phyloP scores from a whole-genome alignment of 1,139 yeast genomes.

The Pichia sp. region DNA sequence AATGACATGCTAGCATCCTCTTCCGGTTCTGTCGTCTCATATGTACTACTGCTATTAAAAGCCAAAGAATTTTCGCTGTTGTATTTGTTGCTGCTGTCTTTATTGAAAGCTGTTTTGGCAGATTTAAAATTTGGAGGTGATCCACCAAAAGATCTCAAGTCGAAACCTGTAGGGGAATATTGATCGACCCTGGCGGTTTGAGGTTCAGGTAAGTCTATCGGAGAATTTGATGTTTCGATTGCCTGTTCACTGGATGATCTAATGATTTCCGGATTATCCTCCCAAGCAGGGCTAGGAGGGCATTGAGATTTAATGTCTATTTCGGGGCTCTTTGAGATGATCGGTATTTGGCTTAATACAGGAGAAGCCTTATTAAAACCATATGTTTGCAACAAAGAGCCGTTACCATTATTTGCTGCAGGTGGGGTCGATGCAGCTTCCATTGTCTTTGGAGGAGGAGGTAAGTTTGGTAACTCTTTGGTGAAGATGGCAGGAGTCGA shows the following conservation, averaged over 20 bases:
- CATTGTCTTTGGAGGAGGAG: slow-evolving; percentile 10
- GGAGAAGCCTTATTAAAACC: slow-evolving; percentile 23
- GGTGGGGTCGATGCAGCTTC: background rate
- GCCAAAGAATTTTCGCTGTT: slow-evolving; percentile 4
- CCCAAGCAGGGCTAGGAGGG: background rate
- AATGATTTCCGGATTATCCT: slow-evolving; percentile 7
- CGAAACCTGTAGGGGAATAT: slow-evolving; percentile 8
- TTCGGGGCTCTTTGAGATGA: slow-evolving; percentile 13
- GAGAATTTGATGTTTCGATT: slow-evolving; percentile 11
- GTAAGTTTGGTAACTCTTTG: slow-evolving; percentile 11
- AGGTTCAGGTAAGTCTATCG: slow-evolving; percentile 10
- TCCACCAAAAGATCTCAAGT: background rate
- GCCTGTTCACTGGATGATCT: slow-evolving; percentile 13
- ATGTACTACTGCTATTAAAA: slow-evolving; percentile 4
- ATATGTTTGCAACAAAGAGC: slow-evolving; percentile 23
- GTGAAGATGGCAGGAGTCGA: slow-evolving; percentile 11
- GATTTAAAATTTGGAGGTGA: background rate
- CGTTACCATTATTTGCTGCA: slow-evolving; percentile 3
- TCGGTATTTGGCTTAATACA: slow-evolving; percentile 17
- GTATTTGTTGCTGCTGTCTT: background rate
- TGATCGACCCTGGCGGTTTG: slow-evolving; percentile 15
- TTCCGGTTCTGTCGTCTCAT: slow-evolving; percentile 4
- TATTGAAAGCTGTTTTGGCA: background rate
- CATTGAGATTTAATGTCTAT: slow-evolving; percentile 16
- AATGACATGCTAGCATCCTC: slow-evolving; percentile 3